These are phyloP conservation scores for Mucor piriformis DNA, from an alignment of 371 early-diverging fungal genomes.

Conservation along the genomic window DNA sequence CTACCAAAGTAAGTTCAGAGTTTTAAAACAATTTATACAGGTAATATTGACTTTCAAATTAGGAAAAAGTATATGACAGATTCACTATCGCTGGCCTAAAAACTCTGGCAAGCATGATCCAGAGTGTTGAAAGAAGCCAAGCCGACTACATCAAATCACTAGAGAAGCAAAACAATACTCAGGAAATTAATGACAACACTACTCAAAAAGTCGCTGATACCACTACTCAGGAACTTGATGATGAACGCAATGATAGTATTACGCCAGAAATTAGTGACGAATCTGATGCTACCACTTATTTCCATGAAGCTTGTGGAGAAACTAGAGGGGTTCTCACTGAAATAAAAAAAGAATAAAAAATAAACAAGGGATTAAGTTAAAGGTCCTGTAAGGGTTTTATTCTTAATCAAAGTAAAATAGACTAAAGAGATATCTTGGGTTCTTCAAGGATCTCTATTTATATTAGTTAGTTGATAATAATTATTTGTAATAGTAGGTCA, in stretches of 20 bases:
- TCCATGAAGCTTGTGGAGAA: slow-evolving; percentile 6
- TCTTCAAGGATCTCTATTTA: too few relatives aligned
- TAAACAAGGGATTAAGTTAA: too few relatives aligned
- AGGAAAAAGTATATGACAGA: slow-evolving; percentile 12
- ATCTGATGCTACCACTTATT: slow-evolving; percentile 8
- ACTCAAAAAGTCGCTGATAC: slow-evolving; percentile 10
- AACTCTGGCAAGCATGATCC: slow-evolving; percentile 8
- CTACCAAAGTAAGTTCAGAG: neutral
- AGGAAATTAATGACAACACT: neutral
- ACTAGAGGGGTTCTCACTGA: too few relatives aligned
- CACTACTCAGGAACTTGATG: slow-evolving; percentile 5
- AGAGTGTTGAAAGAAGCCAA: slow-evolving; percentile 8
- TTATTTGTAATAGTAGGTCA: too few relatives aligned
- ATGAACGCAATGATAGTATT: slow-evolving; percentile 8
- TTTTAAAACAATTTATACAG: neutral
- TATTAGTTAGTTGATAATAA: too few relatives aligned
- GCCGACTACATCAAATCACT: slow-evolving; percentile 3
- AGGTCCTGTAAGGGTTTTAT: too few relatives aligned
- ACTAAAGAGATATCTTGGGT: too few relatives aligned
- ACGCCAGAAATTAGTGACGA: slow-evolving; percentile 1
- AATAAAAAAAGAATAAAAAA: too few relatives aligned
- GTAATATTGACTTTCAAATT: neutral
- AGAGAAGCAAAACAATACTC: slow-evolving; percentile 5
- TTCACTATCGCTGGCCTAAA: slow-evolving; percentile 9
- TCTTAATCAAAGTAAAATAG: too few relatives aligned